Conservation (phyloP, 345 rosid species). For the Eucalyptus leucophloia region DNA sequence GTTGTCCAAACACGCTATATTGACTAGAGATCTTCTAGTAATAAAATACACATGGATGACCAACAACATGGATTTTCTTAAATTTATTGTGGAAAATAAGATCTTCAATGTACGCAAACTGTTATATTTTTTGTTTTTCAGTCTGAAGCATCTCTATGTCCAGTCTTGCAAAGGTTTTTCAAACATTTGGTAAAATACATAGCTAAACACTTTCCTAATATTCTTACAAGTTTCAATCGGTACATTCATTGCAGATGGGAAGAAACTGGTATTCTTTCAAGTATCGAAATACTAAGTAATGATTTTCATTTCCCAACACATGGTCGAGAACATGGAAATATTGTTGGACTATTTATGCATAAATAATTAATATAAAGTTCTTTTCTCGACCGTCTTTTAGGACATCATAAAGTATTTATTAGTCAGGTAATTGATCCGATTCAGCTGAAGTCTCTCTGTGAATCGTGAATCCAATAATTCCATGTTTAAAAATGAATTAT, state of each 20-base stretch:
- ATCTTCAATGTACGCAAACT: not conserved
- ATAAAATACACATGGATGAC: not conserved
- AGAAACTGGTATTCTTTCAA: conserved; percentile 32
- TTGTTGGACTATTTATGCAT: not conserved
- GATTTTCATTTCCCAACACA: not conserved
- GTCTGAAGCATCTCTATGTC: not conserved
- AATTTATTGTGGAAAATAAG: not conserved
- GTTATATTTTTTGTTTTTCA: not conserved
- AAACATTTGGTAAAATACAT: not conserved
- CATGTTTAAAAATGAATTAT: not conserved
- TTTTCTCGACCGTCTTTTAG: not conserved
- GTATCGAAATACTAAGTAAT: conserved; percentile 8
- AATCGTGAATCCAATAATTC: not conserved
- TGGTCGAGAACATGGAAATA: not conserved
- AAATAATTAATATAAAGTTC: not conserved
- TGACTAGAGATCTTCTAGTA: not conserved
- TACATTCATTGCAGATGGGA: conserved; percentile 22
- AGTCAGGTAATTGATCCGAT: not conserved
- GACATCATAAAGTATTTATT: not conserved
- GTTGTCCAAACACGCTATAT: not conserved
- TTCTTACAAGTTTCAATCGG: not conserved
- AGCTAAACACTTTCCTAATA: not conserved
- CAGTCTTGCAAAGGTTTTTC: not conserved
- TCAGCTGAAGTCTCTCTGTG: not conserved
- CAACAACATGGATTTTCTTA: not conserved